Evolutionary conservation across 148 eudicot genomes (phyloP).

Genomic region (Rhododendron mucronatum): DNA sequence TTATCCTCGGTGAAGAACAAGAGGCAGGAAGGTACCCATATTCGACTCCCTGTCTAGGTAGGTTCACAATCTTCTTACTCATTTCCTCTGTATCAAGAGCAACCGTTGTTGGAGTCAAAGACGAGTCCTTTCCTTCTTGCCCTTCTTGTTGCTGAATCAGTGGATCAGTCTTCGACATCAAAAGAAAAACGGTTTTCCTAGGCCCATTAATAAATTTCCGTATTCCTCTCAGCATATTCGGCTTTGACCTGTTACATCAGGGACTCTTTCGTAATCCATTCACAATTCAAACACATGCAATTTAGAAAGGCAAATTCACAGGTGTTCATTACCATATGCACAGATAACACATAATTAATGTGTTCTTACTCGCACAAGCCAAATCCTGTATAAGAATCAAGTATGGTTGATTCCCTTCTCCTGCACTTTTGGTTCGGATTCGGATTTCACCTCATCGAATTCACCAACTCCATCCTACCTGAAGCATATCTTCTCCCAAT

Average conservation of each 20-base stretch:
- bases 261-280: not conserved
- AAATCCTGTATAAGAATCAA: not conserved
- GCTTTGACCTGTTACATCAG: not conserved
- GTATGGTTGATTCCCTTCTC: not conserved
- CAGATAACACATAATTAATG: not conserved
- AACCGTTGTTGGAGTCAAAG: no score
- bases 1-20: no score
- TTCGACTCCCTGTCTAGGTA: no score
- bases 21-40: no score
- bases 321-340: no score
- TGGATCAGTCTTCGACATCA: no score
- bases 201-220: not conserved
- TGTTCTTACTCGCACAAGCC: not conserved
- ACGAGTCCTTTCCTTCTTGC: no score
- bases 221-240: not conserved
- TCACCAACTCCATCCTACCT: not conserved
- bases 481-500: not conserved
- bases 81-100: no score
- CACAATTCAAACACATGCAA: not conserved
- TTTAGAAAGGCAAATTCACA: no score
- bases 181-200: no score
- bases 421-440: not conserved
- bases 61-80: no score
- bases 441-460: not conserved
- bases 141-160: no score